Percentiles rank a stretch among this genome's conserved stretches.
These are phyloP conservation scores for Ananas comosus DNA, from an alignment of 176 grass and related monocot genomes.

Conservation along the genomic window DNA sequence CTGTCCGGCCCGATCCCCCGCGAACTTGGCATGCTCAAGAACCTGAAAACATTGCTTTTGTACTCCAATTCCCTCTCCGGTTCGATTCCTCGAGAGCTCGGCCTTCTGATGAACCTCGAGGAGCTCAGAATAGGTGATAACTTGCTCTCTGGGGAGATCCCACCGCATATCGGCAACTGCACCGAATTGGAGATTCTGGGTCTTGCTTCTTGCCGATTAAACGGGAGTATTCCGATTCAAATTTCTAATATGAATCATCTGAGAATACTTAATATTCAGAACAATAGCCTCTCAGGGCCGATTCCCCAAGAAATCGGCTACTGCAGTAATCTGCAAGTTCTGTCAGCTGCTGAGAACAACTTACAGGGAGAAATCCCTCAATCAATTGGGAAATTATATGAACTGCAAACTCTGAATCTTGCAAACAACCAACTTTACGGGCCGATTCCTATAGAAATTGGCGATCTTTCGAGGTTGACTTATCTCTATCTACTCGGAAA, in stretches of 20 bases:
- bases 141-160: conserved; percentile 57
- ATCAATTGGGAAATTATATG: conserved; percentile 36
- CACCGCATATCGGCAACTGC: conserved; percentile 56
- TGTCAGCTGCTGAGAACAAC: conserved; percentile 50
- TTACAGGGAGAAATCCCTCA: conserved; percentile 48
- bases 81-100: conserved; percentile 53
- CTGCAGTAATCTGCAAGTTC: conserved; percentile 31
- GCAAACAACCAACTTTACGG: conserved; percentile 55
- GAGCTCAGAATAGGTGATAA: conserved; percentile 79
- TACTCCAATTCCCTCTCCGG: conserved; percentile 78
- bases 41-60: conserved; percentile 58
- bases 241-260: conserved; percentile 48
- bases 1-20: conserved; percentile 53
- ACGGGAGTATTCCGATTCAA: conserved; percentile 47
- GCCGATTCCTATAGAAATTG: conserved; percentile 37
- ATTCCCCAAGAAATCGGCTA: conserved; percentile 46
- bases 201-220: conserved; percentile 60
- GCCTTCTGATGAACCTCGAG: conserved; percentile 55
- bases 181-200: conserved; percentile 48
- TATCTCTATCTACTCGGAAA: conserved; percentile 87
- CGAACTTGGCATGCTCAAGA: conserved; percentile 51
- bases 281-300: conserved; percentile 53
- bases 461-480: conserved; percentile 36
- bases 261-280: conserved; percentile 42
- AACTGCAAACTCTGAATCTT: conserved; percentile 55